Conservation (phyloP, 495 filamentous ascomycete species). For the Hyaloscypha variabilis region DNA sequence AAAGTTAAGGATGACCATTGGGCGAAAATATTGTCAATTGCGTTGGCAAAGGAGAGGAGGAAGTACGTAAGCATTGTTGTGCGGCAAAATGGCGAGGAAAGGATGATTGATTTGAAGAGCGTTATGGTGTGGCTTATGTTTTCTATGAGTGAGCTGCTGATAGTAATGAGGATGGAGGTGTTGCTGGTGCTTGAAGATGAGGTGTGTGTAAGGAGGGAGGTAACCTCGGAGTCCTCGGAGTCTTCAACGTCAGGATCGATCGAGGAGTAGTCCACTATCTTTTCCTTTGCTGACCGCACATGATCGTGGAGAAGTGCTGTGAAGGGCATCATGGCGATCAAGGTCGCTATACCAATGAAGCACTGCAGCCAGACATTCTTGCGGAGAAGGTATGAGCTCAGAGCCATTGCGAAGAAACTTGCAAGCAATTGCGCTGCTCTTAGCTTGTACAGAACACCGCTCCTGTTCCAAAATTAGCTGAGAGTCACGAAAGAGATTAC, state of each 20-base stretch:
- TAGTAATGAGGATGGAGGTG: background rate
- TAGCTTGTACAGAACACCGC: conserved; percentile 13
- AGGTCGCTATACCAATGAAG: conserved; percentile 8
- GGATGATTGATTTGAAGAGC: conserved; percentile 10
- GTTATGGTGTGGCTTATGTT: conserved; percentile 10
- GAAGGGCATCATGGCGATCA: conserved; percentile 1
- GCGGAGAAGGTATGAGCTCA: conserved; percentile 18
- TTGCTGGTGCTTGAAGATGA: background rate
- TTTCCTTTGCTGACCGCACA: background rate
- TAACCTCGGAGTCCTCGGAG: conserved; percentile 1
- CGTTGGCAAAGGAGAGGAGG: background rate
- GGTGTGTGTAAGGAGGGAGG: background rate
- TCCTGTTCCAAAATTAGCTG: conserved; percentile 4
- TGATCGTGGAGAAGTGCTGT: conserved; percentile 1
- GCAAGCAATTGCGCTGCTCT: conserved; percentile 4
- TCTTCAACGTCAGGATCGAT: background rate
- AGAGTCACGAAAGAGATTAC: background rate
- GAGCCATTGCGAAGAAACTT: background rate
- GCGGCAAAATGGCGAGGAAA: conserved; percentile 1
- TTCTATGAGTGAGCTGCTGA: conserved; percentile 3
- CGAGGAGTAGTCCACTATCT: background rate
- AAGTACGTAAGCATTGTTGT: conserved; percentile 15
- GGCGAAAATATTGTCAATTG: background rate
- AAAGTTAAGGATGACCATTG: conserved; percentile 18
- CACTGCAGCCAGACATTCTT: conserved; percentile 18